Percentiles rank a stretch among this genome's conserved stretches.
phyloP scores from a whole-genome alignment of 768 basidiomycete genomes.

The Xanthoconium stramineum region DNA sequence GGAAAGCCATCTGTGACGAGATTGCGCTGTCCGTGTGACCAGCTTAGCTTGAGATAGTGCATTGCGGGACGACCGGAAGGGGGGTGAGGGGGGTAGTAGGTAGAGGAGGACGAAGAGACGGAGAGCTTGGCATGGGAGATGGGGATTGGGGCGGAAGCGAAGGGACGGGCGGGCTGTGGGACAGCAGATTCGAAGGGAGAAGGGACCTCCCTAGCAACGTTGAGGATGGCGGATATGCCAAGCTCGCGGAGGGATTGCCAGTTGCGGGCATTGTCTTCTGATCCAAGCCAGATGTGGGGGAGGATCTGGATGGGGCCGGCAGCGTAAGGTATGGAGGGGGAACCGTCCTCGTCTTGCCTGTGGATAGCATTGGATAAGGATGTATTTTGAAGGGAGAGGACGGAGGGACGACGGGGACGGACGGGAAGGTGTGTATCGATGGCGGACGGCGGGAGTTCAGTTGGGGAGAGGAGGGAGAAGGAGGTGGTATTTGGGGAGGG shows the following conservation, averaged over 20 bases:
- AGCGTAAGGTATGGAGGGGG: constrained; percentile 65
- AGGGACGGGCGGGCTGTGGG: constrained; percentile 52
- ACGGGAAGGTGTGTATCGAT: constrained; percentile 18
- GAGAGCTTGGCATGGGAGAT: constrained; percentile 32
- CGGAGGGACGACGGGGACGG: constrained; percentile 61
- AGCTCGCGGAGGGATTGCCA: constrained; percentile 67
- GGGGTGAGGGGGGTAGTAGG: constrained; percentile 66
- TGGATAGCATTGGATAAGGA: constrained; percentile 51
- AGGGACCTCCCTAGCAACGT: constrained; percentile 89
- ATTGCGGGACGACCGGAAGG: constrained; percentile 70
- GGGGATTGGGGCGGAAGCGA: constrained; percentile 69
- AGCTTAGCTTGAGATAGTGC: constrained; percentile 85
- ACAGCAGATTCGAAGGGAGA: constrained; percentile 58
- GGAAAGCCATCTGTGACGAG: constrained; percentile 78
- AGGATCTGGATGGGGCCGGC: constrained; percentile 83
- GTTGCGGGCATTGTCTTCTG: constrained; percentile 88
- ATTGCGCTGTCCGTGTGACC: constrained; percentile 94
- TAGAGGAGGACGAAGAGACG: constrained; percentile 42
- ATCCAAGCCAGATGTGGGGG: constrained; percentile 86
- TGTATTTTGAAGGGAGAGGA: constrained; percentile 62
- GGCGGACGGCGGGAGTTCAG: constrained; percentile 28
- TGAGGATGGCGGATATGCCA: constrained; percentile 78
- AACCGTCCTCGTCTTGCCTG: constrained; percentile 62
- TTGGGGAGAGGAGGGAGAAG: constrained; percentile 27
- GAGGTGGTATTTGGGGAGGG: constrained; percentile 24